Base-by-base conservation (phyloP, 805 yeast genomes). In the Lipomyces orientalis region DNA sequence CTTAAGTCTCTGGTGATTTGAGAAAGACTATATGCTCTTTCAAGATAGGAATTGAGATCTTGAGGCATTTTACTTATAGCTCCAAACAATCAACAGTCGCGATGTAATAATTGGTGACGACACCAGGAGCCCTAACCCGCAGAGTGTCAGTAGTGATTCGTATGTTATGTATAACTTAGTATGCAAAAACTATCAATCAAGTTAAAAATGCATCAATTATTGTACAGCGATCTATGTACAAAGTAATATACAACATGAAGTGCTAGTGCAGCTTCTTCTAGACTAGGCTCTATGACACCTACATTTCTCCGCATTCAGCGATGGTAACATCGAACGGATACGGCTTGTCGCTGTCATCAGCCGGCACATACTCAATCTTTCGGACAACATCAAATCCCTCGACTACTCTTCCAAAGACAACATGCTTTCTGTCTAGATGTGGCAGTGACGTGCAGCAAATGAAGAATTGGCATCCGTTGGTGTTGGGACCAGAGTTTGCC, bases 401-500 rank as follows among this genome's bases (percentile, higher is more conserved):
- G 6, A 83, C 75, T 5, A 84, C 84, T 46, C 75, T 72, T 0
- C 87, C 87, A 73, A 84, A 84, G 0, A 84, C 86, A 10, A 83
- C 86, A 68, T 84, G 85, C 68, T 80, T 82, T 0, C 81, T 81
- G 70, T 84, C 84, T 60, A 84, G 73, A 68, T 80, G 81, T 33
- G 79, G 77, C 60, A 77, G 73, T 2, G 75, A 75, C 0, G 71
- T 75, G 39, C 76, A 70, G 56, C 80, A 79, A 60, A 86, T 84
- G 78, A 86, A 86, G 74, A 86, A 86, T 77, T 86, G 89, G 46
- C 87, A 84, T 5, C 88, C 88, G 74, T 86, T 86, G 71, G 88
- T 84, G 79, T 85, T 81, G 73, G 87, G 85, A 64, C 88, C 89
- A 35, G 87, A 83, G 73, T 86, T 86, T 69, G 88, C 88, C 88